Conservation (phyloP, 2,329 filamentous ascomycete species). For the Apiospora koreana region DNA sequence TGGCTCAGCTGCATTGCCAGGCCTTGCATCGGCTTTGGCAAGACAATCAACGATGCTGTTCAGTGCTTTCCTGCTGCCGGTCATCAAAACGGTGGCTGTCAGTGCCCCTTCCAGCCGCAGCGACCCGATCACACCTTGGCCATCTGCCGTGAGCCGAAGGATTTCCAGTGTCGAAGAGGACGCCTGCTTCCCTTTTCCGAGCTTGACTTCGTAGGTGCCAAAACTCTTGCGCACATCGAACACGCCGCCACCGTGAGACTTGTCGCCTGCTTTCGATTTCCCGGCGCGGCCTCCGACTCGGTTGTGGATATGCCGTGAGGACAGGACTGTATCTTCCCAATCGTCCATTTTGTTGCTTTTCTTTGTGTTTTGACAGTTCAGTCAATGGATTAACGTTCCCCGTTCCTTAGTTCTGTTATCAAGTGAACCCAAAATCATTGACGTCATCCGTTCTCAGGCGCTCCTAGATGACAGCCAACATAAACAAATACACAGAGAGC, state of each 20-base stretch:
- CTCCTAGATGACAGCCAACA: too few relatives aligned
- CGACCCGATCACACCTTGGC: slow-evolving; percentile 22
- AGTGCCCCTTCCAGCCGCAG: slow-evolving; percentile 12
- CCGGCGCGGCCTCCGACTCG: slow-evolving; percentile 18
- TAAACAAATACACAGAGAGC: too few relatives aligned
- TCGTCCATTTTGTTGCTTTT: slow-evolving; percentile 14
- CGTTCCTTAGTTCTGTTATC: neutral
- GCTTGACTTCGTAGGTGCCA: slow-evolving; percentile 22
- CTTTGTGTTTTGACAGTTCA: neutral
- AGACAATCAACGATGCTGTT: slow-evolving; percentile 13
- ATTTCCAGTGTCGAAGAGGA: slow-evolving; percentile 20
- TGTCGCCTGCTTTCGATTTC: slow-evolving; percentile 15
- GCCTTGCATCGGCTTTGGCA: neutral
- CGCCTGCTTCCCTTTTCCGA: slow-evolving; percentile 11
- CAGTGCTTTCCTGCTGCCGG: slow-evolving; percentile 22
- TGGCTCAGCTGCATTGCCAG: neutral
- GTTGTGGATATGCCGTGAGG: slow-evolving; percentile 27
- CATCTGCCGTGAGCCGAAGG: slow-evolving; percentile 22
- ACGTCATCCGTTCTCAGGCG: neutral
- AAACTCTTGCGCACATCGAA: slow-evolving; percentile 23
- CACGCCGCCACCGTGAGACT: neutral
- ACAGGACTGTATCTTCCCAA: slow-evolving; percentile 26
- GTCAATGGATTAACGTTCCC: neutral
- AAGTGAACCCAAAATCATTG: neutral
- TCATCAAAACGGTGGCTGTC: slow-evolving; percentile 22